These are phyloP conservation scores for Zymoseptoria tritici DNA, from an alignment of 2,329 filamentous ascomycete genomes.

Conservation along the genomic window DNA sequence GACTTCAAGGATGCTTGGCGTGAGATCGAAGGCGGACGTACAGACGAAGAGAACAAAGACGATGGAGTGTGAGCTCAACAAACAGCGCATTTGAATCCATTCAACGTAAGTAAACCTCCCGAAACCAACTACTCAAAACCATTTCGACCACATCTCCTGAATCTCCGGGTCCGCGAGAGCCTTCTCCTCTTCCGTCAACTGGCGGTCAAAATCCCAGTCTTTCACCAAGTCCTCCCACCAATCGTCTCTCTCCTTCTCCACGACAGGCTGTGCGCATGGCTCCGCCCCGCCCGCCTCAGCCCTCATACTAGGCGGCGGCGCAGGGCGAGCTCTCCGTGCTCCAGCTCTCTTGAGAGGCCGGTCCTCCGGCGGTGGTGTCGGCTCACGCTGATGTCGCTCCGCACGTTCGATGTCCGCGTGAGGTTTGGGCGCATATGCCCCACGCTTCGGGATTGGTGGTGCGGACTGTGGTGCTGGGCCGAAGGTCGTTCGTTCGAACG, in stretches of 20 bases:
- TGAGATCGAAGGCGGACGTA: constrained; percentile 16
- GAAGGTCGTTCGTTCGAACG: background rate
- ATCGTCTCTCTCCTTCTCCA: background rate
- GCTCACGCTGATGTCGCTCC: background rate
- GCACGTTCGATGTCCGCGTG: background rate
- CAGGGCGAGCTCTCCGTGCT: background rate
- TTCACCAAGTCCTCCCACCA: background rate
- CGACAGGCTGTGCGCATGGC: background rate
- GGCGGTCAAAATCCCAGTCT: background rate
- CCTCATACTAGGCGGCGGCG: background rate
- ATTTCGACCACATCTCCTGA: background rate
- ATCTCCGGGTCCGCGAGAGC: background rate
- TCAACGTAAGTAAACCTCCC: background rate
- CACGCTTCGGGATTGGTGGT: background rate
- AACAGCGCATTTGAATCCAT: background rate
- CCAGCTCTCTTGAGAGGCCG: background rate
- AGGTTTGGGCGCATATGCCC: background rate
- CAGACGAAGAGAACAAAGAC: constrained; percentile 11
- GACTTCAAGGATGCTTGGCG: constrained; percentile 19
- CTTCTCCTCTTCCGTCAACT: background rate
- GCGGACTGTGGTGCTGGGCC: background rate
- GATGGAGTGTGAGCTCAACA: constrained; percentile 7
- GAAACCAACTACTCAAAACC: background rate
- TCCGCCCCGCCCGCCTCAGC: background rate
- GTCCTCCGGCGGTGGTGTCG: background rate